Percentiles rank a stretch among this genome's conserved stretches.
Evolutionary conservation across 2,329 filamentous ascomycete genomes (phyloP).

Genomic region (Corynespora cassiicola): DNA sequence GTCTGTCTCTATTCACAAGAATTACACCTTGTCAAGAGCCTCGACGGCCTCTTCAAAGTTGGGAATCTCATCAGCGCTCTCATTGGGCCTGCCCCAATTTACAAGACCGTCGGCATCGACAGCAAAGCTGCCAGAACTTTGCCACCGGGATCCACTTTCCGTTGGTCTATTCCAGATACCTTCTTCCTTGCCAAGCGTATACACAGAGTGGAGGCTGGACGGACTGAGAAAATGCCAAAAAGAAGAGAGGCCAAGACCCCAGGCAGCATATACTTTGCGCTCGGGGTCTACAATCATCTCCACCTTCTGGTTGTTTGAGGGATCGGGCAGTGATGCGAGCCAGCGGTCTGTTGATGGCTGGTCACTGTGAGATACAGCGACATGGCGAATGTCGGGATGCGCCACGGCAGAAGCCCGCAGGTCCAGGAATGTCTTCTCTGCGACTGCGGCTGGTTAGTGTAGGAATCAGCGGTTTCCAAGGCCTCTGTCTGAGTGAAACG

Average conservation of each 20-base stretch:
- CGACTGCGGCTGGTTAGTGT: constrained; percentile 58
- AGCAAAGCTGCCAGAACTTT: constrained; percentile 70
- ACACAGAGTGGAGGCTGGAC: constrained; percentile 62
- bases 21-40: constrained; percentile 19
- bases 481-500: constrained; percentile 36
- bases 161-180: constrained; percentile 71
- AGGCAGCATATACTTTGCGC: constrained; percentile 67
- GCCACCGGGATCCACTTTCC: constrained; percentile 72
- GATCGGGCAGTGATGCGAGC: constrained; percentile 34
- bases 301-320: constrained; percentile 51
- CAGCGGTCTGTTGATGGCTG: constrained; percentile 37
- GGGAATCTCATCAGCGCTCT: constrained; percentile 60
- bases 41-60: constrained; percentile 59
- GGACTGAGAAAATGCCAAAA: constrained; percentile 70
- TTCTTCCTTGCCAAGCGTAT: constrained; percentile 65
- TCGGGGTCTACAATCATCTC: constrained; percentile 66
- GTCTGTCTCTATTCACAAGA: too few species aligned
- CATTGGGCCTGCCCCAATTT: constrained; percentile 58
- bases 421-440: constrained; percentile 67
- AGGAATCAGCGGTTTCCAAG: too few species aligned
- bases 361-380: constrained; percentile 46
- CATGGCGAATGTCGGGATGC: constrained; percentile 34
- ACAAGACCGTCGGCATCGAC: constrained; percentile 61
- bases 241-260: constrained; percentile 68
- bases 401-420: constrained; percentile 32